Conservation (phyloP, 176 grass and related monocot species). For the Hyparrhenia diplandra region DNA sequence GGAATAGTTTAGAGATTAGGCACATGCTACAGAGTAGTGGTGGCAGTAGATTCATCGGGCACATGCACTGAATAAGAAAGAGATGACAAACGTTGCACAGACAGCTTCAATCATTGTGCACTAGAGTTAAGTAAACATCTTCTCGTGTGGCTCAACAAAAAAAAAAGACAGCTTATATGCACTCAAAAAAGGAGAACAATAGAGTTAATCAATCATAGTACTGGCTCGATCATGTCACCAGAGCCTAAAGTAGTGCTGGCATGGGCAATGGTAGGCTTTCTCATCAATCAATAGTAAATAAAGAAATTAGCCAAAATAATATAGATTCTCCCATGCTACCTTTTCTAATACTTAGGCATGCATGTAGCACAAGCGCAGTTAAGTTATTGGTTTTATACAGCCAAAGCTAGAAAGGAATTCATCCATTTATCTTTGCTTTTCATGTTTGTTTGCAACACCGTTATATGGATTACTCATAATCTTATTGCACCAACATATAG, state of each 20-base stretch:
- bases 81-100: neutral
- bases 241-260: constrained; percentile 25
- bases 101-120: constrained; percentile 22
- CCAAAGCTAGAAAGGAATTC: neutral
- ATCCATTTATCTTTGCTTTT: neutral
- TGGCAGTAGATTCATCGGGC: neutral
- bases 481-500: neutral
- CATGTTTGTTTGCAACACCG: neutral
- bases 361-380: neutral
- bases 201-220: constrained; percentile 32
- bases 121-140: constrained; percentile 3
- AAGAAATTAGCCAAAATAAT: neutral
- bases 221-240: constrained; percentile 5
- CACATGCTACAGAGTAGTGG: neutral
- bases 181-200: neutral
- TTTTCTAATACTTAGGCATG: constrained; percentile 7
- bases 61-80: constrained; percentile 4
- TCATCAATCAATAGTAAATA: constrained; percentile 11
- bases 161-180: neutral
- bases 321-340: constrained; percentile 17
- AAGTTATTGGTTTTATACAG: neutral
- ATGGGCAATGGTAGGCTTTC: constrained; percentile 24
- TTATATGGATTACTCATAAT: neutral
- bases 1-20: neutral
- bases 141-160: neutral